phyloP scores from a whole-genome alignment of 176 grass and related monocot species.

The Carex myosuroides region DNA sequence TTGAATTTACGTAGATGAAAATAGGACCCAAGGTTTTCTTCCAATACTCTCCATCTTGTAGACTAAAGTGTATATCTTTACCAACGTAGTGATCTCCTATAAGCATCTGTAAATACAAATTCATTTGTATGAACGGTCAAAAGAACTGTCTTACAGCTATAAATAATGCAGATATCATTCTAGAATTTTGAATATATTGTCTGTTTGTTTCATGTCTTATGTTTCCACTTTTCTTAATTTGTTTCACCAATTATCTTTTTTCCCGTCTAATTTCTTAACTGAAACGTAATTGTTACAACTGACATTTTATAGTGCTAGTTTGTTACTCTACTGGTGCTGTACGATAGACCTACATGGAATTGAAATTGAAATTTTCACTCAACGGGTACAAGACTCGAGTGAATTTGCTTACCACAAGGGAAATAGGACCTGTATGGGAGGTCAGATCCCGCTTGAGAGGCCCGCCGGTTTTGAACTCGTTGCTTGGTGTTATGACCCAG shows the following conservation, averaged over 20 bases:
- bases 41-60: slow-evolving; percentile 55
- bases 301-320: not conserved
- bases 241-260: not conserved
- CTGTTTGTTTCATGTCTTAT: not conserved
- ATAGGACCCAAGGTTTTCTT: slow-evolving; percentile 79
- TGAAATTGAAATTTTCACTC: not conserved
- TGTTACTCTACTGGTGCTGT: not conserved
- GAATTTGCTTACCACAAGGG: slow-evolving; percentile 36
- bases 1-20: slow-evolving; percentile 76
- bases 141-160: not conserved
- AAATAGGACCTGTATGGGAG: slow-evolving; percentile 70
- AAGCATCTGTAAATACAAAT: slow-evolving; percentile 47
- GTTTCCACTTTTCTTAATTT: not conserved
- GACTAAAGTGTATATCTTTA: slow-evolving; percentile 32
- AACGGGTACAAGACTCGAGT: not conserved
- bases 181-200: not conserved
- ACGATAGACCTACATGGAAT: not conserved
- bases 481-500: slow-evolving; percentile 67
- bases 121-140: not conserved
- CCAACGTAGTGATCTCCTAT: slow-evolving; percentile 53
- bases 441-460: slow-evolving; percentile 59
- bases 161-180: not conserved
- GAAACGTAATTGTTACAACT: not conserved
- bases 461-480: slow-evolving; percentile 65
- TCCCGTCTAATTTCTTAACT: no score